These are phyloP conservation scores for Daldinia sp. DNA, from an alignment of 2,329 filamentous ascomycete genomes.

Conservation along the genomic window DNA sequence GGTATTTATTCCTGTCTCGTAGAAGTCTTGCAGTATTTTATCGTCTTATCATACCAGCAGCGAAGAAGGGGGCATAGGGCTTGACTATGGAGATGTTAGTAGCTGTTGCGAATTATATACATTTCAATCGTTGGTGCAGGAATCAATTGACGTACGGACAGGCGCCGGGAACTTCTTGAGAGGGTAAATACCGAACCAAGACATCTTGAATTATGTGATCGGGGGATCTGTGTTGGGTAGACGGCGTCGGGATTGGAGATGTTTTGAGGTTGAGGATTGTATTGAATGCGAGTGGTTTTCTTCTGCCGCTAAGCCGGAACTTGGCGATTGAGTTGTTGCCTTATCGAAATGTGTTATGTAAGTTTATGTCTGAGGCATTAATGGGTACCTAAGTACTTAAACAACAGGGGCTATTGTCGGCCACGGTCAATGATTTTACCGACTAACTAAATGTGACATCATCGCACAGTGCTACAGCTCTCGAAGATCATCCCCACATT, in stretches of 20 bases:
- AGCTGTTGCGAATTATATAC: slow-evolving; percentile 38
- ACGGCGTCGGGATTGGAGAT: slow-evolving; percentile 46
- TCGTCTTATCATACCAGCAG: slow-evolving; percentile 78
- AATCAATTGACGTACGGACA: slow-evolving; percentile 73
- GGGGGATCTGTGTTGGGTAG: slow-evolving; percentile 48
- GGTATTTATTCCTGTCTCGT: slow-evolving; percentile 19
- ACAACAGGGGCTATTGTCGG: not conserved
- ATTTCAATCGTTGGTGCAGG: slow-evolving; percentile 18
- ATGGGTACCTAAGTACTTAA: no score
- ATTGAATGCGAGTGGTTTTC: slow-evolving; percentile 48
- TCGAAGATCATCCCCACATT: slow-evolving; percentile 17
- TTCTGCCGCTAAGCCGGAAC: slow-evolving; percentile 34
- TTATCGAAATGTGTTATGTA: slow-evolving; percentile 6
- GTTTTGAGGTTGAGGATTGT: slow-evolving; percentile 23
- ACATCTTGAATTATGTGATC: slow-evolving; percentile 70
- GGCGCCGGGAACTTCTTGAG: slow-evolving; percentile 85
- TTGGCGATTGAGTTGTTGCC: slow-evolving; percentile 20
- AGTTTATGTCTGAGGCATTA: not conserved
- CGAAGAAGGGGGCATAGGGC: slow-evolving; percentile 94
- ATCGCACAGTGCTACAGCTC: slow-evolving; percentile 7
- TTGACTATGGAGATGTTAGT: slow-evolving; percentile 69
- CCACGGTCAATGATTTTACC: slow-evolving; percentile 21
- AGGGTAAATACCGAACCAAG: slow-evolving; percentile 74
- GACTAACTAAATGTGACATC: slow-evolving; percentile 28
- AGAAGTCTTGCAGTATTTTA: not conserved